These are phyloP conservation scores for Cenchrus fungigraminus DNA, from an alignment of 176 grass and related monocot species.

Conservation along the genomic window DNA sequence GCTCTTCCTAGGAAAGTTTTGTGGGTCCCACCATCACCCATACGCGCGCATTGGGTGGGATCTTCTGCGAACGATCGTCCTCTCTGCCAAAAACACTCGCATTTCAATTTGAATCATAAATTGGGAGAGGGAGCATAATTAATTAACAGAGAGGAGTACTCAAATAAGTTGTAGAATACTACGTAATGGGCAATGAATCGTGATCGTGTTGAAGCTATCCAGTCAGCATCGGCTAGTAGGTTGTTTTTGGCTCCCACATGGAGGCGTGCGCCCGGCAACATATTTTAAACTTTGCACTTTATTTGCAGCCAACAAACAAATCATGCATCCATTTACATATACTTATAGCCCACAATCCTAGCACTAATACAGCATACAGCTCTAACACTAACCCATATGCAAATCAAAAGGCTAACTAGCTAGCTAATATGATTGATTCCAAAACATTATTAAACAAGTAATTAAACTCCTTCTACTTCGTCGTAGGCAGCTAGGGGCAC, in stretches of 20 bases:
- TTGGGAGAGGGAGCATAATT: too few relatives aligned
- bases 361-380: background rate
- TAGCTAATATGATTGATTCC: constrained; percentile 12
- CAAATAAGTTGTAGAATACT: too few relatives aligned
- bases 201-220: background rate
- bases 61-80: background rate
- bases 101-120: too few relatives aligned
- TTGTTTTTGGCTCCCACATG: constrained; percentile 57
- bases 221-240: constrained; percentile 3
- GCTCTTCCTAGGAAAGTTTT: too few relatives aligned
- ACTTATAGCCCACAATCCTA: constrained; percentile 27
- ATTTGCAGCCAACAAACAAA: constrained; percentile 26
- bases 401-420: background rate
- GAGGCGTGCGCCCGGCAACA: constrained; percentile 41
- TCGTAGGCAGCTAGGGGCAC: background rate
- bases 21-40: background rate
- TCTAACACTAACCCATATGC: background rate
- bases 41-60: background rate
- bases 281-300: constrained; percentile 10
- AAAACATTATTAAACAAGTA: constrained; percentile 40
- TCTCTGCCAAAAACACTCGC: too few relatives aligned
- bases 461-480: constrained; percentile 7
- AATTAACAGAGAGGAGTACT: too few relatives aligned
- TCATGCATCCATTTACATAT: background rate
- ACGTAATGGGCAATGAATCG: too few relatives aligned